Evolutionary conservation across 805 yeast species (phyloP).

Genomic region (Yarrowia deformans): DNA sequence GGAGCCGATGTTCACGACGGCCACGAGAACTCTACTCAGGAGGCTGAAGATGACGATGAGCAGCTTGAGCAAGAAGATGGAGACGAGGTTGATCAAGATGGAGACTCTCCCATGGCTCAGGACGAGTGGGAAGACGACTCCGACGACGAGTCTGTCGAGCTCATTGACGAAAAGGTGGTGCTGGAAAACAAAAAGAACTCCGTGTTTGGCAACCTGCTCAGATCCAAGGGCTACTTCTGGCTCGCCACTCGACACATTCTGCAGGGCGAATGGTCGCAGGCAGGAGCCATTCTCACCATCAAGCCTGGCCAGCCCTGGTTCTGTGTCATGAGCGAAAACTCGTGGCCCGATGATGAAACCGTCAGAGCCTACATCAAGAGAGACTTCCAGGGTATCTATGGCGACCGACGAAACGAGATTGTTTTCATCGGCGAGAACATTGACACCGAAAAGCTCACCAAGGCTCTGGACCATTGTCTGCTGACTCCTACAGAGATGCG

Average conservation of each 20-base stretch:
- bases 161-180: conserved; percentile 43
- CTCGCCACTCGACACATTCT: conserved; percentile 54
- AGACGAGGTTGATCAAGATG: conserved; percentile 9
- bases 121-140: conserved; percentile 34
- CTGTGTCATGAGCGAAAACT: conserved; percentile 50
- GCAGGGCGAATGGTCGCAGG: conserved; percentile 57
- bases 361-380: conserved; percentile 49
- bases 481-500: conserved; percentile 53
- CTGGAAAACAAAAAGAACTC: conserved; percentile 52
- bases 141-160: conserved; percentile 41
- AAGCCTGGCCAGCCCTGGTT: conserved; percentile 57
- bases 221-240: conserved; percentile 58
- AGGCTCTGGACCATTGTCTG: conserved; percentile 53
- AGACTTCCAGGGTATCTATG: conserved; percentile 54
- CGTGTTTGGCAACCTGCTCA: conserved; percentile 52
- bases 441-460: conserved; percentile 48
- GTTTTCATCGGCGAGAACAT: conserved; percentile 56
- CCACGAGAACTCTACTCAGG: conserved; percentile 45
- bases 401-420: conserved; percentile 57
- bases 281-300: conserved; percentile 55
- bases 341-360: conserved; percentile 50
- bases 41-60: conserved; percentile 41
- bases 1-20: conserved; percentile 43
- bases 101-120: conserved; percentile 24
- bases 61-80: conserved; percentile 20